phyloP scores from a whole-genome alignment of 805 yeast genomes.

The Groenewaldozyma tartarivorans region DNA sequence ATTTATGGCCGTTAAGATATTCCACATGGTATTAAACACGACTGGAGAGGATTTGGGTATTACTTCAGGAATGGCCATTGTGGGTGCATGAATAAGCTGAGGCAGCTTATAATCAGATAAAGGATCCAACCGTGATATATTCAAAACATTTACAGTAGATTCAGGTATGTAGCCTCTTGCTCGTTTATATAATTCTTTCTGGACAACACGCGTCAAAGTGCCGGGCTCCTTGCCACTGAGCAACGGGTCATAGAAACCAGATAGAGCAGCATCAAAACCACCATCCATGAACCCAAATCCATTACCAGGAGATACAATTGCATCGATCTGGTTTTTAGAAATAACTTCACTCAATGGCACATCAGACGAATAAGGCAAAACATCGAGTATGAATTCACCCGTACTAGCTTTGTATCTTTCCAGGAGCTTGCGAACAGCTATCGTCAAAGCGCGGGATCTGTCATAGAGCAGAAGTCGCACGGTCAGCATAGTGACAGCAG shows the following conservation, averaged over 20 bases:
- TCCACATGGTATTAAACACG: conserved; percentile 34
- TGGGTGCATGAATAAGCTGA: conserved; percentile 30
- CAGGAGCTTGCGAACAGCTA: neutral
- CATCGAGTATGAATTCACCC: conserved; percentile 4
- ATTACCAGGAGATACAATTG: conserved; percentile 43
- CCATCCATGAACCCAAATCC: conserved; percentile 43
- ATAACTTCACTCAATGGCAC: conserved; percentile 5
- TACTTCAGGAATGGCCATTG: conserved; percentile 30
- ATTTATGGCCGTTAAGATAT: conserved; percentile 22
- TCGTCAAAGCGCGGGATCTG: neutral
- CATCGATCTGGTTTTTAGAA: conserved; percentile 8
- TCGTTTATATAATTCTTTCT: conserved; percentile 5
- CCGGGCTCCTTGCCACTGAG: conserved; percentile 12
- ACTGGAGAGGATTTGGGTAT: conserved; percentile 13
- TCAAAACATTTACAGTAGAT: conserved; percentile 24
- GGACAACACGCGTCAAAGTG: conserved; percentile 12
- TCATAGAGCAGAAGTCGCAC: conserved; percentile 3
- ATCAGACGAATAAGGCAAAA: neutral
- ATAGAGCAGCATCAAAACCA: conserved; percentile 38
- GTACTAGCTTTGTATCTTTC: neutral
- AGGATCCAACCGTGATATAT: conserved; percentile 16
- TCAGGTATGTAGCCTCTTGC: conserved; percentile 29
- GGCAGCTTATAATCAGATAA: conserved; percentile 18
- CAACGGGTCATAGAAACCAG: conserved; percentile 20
- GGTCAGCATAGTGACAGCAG: neutral